Conservation (phyloP, 805 yeast species). For the Priceomyces haplophilus region DNA sequence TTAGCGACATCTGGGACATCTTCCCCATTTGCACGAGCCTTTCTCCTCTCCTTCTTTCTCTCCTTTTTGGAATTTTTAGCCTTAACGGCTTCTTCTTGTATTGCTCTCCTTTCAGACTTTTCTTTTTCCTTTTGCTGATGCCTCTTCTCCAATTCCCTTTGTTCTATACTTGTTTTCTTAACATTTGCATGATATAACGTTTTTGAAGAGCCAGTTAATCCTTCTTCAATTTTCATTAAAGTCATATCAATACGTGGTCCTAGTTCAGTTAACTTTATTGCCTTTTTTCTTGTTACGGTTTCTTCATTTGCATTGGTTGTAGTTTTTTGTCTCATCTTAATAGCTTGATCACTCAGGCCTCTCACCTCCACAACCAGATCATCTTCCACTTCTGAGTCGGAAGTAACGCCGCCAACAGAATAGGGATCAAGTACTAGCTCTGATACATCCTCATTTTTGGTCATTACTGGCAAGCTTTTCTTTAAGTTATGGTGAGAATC, state of each 20-base stretch:
- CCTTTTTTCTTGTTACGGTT: constrained; percentile 55
- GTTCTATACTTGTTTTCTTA: constrained; percentile 60
- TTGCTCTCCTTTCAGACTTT: constrained; percentile 69
- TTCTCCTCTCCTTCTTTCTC: constrained; percentile 67
- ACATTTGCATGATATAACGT: constrained; percentile 78
- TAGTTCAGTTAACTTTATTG: constrained; percentile 86
- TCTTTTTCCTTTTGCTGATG: constrained; percentile 62
- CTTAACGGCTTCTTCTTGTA: constrained; percentile 75
- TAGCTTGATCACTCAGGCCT: constrained; percentile 16
- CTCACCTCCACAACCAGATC: constrained; percentile 72
- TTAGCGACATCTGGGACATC: constrained; percentile 21
- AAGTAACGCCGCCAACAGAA: constrained; percentile 74
- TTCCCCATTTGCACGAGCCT: constrained; percentile 45
- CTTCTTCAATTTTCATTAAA: constrained; percentile 87
- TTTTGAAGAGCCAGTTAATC: constrained; percentile 77
- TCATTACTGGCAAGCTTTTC: constrained; percentile 68
- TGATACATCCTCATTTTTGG: constrained; percentile 68
- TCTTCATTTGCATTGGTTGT: constrained; percentile 18
- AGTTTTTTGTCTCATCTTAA: constrained; percentile 21
- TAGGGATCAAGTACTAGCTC: constrained; percentile 83
- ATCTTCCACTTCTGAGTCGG: constrained; percentile 93
- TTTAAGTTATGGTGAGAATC: constrained; percentile 57
- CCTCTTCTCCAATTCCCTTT: constrained; percentile 56
- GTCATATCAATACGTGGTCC: constrained; percentile 85
- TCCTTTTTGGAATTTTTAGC: constrained; percentile 71